phyloP scores from a whole-genome alignment of 257 asterid species.

The Datura wrightii region DNA sequence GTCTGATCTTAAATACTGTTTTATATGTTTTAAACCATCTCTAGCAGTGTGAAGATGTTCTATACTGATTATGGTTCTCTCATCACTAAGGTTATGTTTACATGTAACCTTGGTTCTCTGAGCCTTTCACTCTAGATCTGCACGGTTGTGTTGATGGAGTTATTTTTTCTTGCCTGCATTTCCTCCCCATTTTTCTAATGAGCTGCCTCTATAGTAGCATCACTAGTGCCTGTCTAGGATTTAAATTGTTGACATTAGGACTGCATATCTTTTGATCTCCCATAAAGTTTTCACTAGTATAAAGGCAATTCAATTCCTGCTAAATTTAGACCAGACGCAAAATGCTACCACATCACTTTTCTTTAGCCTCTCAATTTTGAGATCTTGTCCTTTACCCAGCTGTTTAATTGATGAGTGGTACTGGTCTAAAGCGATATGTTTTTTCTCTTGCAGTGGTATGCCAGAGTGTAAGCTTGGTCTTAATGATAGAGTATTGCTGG shows the following conservation, averaged over 20 bases:
- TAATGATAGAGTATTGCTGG: constrained; percentile 93
- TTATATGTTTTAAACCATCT: not conserved
- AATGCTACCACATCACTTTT: not conserved
- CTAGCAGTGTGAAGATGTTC: not conserved
- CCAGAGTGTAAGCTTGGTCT: constrained; percentile 99
- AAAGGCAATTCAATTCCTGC: not conserved
- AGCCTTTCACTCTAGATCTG: not conserved
- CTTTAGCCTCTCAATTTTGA: constrained; percentile 7
- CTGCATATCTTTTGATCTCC: constrained; percentile 15
- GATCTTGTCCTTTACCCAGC: constrained; percentile 21
- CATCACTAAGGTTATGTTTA: constrained; percentile 1
- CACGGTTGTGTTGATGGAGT: not conserved
- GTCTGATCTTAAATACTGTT: constrained; percentile 14
- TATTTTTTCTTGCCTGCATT: constrained; percentile 23
- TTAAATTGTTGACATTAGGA: constrained; percentile 6
- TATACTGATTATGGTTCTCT: constrained; percentile 12
- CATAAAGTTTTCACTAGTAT: constrained; percentile 13
- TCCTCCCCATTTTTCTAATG: constrained; percentile 11
- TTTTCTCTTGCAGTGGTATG: constrained; percentile 85
- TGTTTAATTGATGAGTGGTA: not conserved
- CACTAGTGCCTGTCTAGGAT: not conserved
- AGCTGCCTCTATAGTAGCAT: constrained; percentile 19
- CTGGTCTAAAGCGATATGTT: constrained; percentile 3
- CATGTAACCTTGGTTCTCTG: not conserved
- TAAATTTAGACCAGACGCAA: constrained; percentile 9